A percentile compares a stretch with the other conserved stretches of the same genome.
phyloP scores from a whole-genome alignment of 2,329 filamentous ascomycete species.

The Diplocarpon rosae region DNA sequence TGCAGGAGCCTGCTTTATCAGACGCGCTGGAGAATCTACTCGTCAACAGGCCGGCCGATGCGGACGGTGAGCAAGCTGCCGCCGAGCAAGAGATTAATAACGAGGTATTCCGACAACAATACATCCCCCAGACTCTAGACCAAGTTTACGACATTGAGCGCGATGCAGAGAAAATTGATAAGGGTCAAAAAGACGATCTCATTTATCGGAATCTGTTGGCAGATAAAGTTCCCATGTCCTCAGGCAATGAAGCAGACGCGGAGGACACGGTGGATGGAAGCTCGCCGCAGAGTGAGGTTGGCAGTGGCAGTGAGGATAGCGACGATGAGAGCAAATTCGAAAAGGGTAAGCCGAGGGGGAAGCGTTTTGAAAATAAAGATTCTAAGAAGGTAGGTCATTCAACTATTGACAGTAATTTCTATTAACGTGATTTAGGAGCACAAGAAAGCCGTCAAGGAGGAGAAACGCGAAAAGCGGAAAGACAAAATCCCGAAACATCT shows the following conservation, averaged over 20 bases:
- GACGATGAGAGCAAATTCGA: slow-evolving; percentile 46
- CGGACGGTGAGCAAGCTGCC: slow-evolving; percentile 39
- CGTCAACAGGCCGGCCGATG: slow-evolving; percentile 41
- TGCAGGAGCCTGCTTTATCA: slow-evolving; percentile 50
- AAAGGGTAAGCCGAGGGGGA: slow-evolving; percentile 63
- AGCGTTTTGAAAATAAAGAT: slow-evolving; percentile 84
- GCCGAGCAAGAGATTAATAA: slow-evolving; percentile 67
- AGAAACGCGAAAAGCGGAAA: slow-evolving; percentile 85
- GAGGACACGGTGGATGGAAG: slow-evolving; percentile 31
- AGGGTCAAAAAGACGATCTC: slow-evolving; percentile 64
- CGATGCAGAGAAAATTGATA: slow-evolving; percentile 66
- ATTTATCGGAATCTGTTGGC: slow-evolving; percentile 81
- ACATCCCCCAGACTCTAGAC: slow-evolving; percentile 89
- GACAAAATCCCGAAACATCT: slow-evolving; percentile 94
- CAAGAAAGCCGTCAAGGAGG: slow-evolving; percentile 87
- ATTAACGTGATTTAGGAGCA: slow-evolving; percentile 40
- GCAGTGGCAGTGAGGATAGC: slow-evolving; percentile 33
- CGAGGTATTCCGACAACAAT: slow-evolving; percentile 90
- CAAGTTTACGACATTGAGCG: slow-evolving; percentile 95
- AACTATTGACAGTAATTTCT: not conserved
- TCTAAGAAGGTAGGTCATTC: slow-evolving; percentile 55
- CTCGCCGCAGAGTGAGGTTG: slow-evolving; percentile 33
- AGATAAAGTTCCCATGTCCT: slow-evolving; percentile 42
- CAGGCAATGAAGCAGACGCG: slow-evolving; percentile 30
- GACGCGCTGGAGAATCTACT: slow-evolving; percentile 58